A percentile compares a stretch with the other conserved stretches of the same genome.
Conservation (phyloP, 768 basidiomycete species). For the Amanita jacksonii region DNA sequence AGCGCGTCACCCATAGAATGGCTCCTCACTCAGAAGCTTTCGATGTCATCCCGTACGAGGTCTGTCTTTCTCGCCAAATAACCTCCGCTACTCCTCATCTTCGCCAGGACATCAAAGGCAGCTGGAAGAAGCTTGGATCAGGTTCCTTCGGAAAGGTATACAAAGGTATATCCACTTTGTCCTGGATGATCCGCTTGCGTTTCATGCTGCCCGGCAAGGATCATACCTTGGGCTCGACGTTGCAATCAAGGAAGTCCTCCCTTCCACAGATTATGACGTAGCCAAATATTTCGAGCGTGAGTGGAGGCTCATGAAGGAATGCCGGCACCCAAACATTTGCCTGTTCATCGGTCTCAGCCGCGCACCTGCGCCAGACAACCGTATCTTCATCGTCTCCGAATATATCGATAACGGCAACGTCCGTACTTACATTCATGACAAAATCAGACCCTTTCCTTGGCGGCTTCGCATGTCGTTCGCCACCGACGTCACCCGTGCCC, state of each 20-base stretch:
- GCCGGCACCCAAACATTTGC: conserved; percentile 87
- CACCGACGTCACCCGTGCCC: conserved; percentile 85
- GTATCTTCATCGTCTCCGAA: conserved; percentile 93
- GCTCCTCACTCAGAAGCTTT: conserved; percentile 56
- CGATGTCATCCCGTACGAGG: conserved; percentile 84
- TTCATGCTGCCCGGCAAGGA: conserved; percentile 33
- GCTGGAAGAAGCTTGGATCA: conserved; percentile 86
- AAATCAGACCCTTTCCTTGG: conserved; percentile 82
- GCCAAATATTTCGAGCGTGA: conserved; percentile 98
- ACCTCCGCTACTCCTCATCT: neutral
- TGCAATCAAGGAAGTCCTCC: conserved; percentile 93
- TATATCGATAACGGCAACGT: conserved; percentile 91
- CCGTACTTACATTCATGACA: conserved; percentile 84
- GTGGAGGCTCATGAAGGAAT: conserved; percentile 96
- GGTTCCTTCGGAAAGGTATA: conserved; percentile 92
- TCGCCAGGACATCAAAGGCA: conserved; percentile 70
- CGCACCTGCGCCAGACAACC: conserved; percentile 65
- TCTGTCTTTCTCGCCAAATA: conserved; percentile 21
- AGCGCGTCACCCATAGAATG: too few relatives aligned
- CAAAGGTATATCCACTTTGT: conserved; percentile 42
- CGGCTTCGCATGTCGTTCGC: conserved; percentile 90
- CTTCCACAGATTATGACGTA: conserved; percentile 87
- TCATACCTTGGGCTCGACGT: conserved; percentile 91
- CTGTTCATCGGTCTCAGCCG: conserved; percentile 86
- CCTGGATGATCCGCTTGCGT: neutral